These are phyloP conservation scores for Penicillium sp. DNA, from an alignment of 2,329 filamentous ascomycete species.

Conservation along the genomic window DNA sequence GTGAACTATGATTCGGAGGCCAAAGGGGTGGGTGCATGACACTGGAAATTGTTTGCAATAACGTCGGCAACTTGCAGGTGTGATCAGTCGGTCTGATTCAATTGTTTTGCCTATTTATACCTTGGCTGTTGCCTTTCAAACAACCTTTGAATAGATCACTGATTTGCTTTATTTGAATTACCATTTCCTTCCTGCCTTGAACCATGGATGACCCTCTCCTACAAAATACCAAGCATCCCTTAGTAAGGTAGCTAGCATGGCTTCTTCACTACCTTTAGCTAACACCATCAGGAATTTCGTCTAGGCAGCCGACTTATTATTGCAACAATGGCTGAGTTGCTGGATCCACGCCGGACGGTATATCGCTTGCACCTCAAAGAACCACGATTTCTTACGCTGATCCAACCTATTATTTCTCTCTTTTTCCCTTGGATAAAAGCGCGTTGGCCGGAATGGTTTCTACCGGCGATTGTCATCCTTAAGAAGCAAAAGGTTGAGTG, in stretches of 20 bases:
- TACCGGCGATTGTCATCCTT: slow-evolving; percentile 2
- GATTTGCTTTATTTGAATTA: too few species aligned
- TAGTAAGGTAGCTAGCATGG: slow-evolving; percentile 3
- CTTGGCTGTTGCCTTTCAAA: neutral
- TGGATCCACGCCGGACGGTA: slow-evolving; percentile 1
- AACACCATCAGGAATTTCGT: slow-evolving; percentile 1
- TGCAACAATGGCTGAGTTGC: slow-evolving; percentile 1
- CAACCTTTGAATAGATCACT: neutral
- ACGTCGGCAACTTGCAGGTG: neutral
- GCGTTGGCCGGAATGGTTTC: neutral
- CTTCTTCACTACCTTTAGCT: slow-evolving; percentile 1
- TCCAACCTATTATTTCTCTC: neutral
- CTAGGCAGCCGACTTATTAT: slow-evolving; percentile 1
- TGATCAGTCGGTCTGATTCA: neutral
- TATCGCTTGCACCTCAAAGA: slow-evolving; percentile 4
- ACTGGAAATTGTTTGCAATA: too few species aligned
- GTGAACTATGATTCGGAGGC: too few species aligned
- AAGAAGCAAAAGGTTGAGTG: slow-evolving; percentile 3
- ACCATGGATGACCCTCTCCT: slow-evolving; percentile 1
- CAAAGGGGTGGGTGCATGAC: too few species aligned
- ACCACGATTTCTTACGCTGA: neutral
- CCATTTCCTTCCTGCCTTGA: neutral
- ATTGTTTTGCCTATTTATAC: neutral
- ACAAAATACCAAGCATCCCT: neutral
- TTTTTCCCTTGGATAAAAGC: neutral